Base-by-base conservation (phyloP, 2,329 filamentous ascomycete species). In the Microdochium paspali region DNA sequence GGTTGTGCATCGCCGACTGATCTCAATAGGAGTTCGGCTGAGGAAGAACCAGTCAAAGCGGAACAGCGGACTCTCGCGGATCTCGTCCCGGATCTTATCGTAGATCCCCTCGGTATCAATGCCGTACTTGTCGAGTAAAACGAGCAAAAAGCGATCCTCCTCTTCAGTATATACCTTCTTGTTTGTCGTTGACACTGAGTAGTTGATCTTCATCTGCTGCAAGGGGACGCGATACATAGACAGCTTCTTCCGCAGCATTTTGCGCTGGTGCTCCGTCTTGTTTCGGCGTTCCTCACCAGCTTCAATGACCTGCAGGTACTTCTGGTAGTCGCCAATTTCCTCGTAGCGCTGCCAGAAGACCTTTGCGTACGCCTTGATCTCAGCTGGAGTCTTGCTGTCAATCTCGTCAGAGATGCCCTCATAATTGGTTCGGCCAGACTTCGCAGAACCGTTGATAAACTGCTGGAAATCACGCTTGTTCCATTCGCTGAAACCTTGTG, bases 151-250 rank as follows among this genome's bases (percentile, higher is more conserved):
- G 3, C 93, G 82, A 62, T 98, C 93, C 65, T 98, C 93, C 62
- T 98, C 93, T 63, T 98, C 94, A 0, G 90, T 97, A 64, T 98
- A 98, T 1, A 98, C 90, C 72, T 98, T 98, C 73, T 98, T 98
- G 79, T 98, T 98, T 10, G 94, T 98, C 2, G 93, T 98, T 6
- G 90, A 95, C 24, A 98, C 93, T 0, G 90, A 95, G 68, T 98
- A 98, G 70, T 95, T 97, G 72, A 98, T 90, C 74, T 95, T 95
- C 60, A 98, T 82, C 67, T 98, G 93, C 66, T 98, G 93, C 15
- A 98, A 77, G 23, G 93, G 94, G 45, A 97, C 91, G n/a, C 93
- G 86, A 64, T 95, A 97, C 73, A 93, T 88, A 58, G 84, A 79
- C 78, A 98, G 87, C 79, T 98, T 98, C 78, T 90, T 94, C 53